phyloP scores from a whole-genome alignment of 371 early-diverging fungal genomes.

The Mortierella polycephala region DNA sequence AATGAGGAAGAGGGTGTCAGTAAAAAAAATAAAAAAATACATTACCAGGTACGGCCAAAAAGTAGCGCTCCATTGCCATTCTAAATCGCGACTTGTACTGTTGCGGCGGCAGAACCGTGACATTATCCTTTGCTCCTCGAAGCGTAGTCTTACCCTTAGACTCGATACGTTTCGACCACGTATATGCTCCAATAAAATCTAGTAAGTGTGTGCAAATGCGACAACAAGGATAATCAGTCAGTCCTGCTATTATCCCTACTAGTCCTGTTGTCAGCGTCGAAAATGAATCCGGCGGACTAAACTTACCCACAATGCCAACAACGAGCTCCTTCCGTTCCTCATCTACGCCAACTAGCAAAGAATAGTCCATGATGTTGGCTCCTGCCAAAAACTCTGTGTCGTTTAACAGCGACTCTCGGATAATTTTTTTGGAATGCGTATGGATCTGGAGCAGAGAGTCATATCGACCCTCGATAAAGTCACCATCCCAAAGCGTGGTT shows the following conservation, averaged over 20 bases:
- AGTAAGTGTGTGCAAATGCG: neutral
- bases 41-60: conserved; percentile 79
- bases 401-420: conserved; percentile 79
- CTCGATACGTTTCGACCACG: conserved; percentile 95
- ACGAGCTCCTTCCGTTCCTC: conserved; percentile 80
- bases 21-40: neutral
- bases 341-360: conserved; percentile 90
- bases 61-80: conserved; percentile 86
- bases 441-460: conserved; percentile 60
- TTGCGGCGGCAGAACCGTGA: conserved; percentile 91
- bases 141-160: conserved; percentile 90
- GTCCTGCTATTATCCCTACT: too few species aligned
- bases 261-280: neutral
- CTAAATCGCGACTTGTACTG: conserved; percentile 90
- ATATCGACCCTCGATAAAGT: conserved; percentile 69
- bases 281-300: neutral
- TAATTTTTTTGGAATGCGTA: conserved; percentile 80
- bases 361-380: conserved; percentile 95
- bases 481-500: conserved; percentile 74
- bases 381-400: conserved; percentile 88
- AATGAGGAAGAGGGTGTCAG: conserved; percentile 2
- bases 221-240: neutral
- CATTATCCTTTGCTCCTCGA: conserved; percentile 72
- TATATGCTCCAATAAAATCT: conserved; percentile 95
- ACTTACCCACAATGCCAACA: conserved; percentile 87